These are phyloP conservation scores for Blastobotrys ciferrii DNA, from an alignment of 1,139 yeast genomes.

Conservation along the genomic window DNA sequence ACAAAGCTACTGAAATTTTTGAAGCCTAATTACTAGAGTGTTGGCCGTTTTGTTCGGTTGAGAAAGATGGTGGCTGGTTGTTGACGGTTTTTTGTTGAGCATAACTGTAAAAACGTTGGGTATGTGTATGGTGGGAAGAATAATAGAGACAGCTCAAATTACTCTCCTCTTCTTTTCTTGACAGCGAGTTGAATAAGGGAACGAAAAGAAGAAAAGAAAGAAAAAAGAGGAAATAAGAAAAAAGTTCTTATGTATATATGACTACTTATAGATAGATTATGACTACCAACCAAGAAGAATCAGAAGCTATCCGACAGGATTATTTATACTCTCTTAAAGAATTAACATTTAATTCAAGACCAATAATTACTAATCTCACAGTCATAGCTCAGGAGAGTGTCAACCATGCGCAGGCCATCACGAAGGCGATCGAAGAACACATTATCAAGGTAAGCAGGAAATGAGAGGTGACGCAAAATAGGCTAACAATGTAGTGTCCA, in stretches of 20 bases:
- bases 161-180: not conserved
- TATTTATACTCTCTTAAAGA: slow-evolving; percentile 67
- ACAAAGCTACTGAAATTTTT: no score
- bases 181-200: not conserved
- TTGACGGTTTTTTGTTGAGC: no score
- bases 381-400: slow-evolving; percentile 81
- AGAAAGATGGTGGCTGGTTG: not conserved
- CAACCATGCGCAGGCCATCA: slow-evolving; percentile 71
- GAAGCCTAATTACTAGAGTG: no score
- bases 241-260: not conserved
- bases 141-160: not conserved
- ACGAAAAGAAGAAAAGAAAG: not conserved
- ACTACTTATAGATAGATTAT: slow-evolving; percentile 1
- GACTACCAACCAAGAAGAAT: slow-evolving; percentile 29
- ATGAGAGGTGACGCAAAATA: not conserved
- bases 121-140: not conserved
- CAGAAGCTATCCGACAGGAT: slow-evolving; percentile 54
- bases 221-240: not conserved
- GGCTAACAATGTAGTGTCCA: slow-evolving; percentile 41
- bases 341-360: slow-evolving; percentile 83
- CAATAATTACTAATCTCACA: slow-evolving; percentile 85
- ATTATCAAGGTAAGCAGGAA: slow-evolving; percentile 50
- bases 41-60: no score
- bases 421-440: slow-evolving; percentile 66
- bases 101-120: not conserved